Evolutionary conservation across 2,329 filamentous ascomycete species (phyloP).

Genomic region (Colletotrichum coccodes): DNA sequence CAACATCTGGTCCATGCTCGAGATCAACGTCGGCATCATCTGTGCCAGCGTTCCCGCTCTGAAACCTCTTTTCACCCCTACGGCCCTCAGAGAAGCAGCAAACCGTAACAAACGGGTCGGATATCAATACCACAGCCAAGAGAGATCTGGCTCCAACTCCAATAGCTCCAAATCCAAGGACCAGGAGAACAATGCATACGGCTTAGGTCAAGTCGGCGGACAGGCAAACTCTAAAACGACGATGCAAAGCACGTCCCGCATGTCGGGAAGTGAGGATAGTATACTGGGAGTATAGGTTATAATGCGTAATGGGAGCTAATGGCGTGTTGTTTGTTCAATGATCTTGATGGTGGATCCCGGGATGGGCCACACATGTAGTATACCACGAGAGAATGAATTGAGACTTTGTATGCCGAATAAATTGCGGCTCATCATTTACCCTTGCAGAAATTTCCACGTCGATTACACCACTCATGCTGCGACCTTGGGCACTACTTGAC

Average conservation of each 20-base stretch:
- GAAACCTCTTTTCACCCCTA: conserved; percentile 56
- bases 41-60: conserved; percentile 61
- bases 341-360: no score
- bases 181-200: background rate
- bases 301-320: background rate
- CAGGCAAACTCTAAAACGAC: background rate
- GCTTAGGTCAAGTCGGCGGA: background rate
- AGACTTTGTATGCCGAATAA: no score
- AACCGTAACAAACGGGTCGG: background rate
- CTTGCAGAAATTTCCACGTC: no score
- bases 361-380: no score
- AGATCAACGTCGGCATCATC: conserved; percentile 59
- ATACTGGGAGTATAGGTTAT: conserved; percentile 1
- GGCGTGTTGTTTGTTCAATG: background rate
- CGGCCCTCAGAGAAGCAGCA: conserved; percentile 12
- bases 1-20: conserved; percentile 58
- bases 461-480: no score
- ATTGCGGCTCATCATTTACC: no score
- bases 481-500: no score
- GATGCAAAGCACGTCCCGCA: background rate
- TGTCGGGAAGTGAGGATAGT: conserved; percentile 14
- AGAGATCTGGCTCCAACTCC: background rate
- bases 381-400: no score
- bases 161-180: background rate
- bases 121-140: conserved; percentile 13